These are phyloP conservation scores for Acacia pycnantha DNA, from an alignment of 331 rosid species.

Conservation along the genomic window DNA sequence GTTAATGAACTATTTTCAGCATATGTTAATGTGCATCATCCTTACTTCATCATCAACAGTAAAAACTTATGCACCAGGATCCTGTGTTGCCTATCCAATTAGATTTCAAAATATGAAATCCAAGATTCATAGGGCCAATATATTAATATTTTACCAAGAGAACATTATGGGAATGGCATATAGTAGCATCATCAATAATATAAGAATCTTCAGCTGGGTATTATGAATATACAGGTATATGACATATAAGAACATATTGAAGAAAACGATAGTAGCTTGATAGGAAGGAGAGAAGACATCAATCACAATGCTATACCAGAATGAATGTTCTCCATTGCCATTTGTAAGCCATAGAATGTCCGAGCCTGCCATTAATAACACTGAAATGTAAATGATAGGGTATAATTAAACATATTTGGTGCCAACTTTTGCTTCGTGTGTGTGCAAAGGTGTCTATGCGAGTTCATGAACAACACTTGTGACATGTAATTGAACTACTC, in stretches of 20 bases:
- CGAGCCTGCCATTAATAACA: constrained; percentile 60
- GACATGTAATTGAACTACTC: not conserved
- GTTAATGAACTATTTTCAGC: too few species aligned
- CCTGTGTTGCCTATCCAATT: not conserved
- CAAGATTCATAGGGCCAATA: not conserved
- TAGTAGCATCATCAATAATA: constrained; percentile 3
- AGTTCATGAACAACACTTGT: not conserved
- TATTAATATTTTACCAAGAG: not conserved
- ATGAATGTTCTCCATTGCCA: constrained; percentile 94
- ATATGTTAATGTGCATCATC: too few species aligned
- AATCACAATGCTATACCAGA: constrained; percentile 56
- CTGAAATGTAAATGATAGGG: constrained; percentile 27
- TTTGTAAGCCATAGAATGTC: constrained; percentile 90
- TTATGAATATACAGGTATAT: not conserved
- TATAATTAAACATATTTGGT: constrained; percentile 4
- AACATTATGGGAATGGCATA: not conserved
- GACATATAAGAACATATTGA: too few species aligned
- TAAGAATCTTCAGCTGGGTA: not conserved
- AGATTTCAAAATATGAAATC: not conserved
- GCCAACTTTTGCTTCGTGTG: not conserved
- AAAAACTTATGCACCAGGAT: not conserved
- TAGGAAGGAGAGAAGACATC: constrained; percentile 9
- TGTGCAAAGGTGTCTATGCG: not conserved
- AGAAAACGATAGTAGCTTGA: too few species aligned
- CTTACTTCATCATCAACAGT: too few species aligned